Conservation (phyloP, 164 flowering plant genomes). For the Aristolochia contorta region DNA sequence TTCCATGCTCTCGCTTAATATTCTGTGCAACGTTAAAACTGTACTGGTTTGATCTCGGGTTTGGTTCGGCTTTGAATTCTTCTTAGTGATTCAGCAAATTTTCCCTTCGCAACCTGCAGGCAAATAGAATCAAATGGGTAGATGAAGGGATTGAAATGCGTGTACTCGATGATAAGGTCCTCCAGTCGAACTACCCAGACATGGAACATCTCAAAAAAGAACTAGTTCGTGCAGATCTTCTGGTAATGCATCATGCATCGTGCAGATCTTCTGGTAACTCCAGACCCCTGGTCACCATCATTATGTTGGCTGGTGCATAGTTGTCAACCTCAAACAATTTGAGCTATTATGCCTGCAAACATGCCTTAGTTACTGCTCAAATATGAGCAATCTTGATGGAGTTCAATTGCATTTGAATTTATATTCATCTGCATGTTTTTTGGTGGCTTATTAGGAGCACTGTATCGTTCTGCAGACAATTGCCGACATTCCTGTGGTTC, state of each 20-base stretch:
- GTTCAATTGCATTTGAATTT: neutral
- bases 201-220: slow-evolving; percentile 21
- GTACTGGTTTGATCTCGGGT: too few species aligned
- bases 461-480: slow-evolving; percentile 50
- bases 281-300: too few species aligned
- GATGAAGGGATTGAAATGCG: slow-evolving; percentile 76
- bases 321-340: too few species aligned
- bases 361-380: too few species aligned
- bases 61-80: too few species aligned
- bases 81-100: neutral
- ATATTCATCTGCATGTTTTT: neutral
- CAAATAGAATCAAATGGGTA: slow-evolving; percentile 76
- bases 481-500: slow-evolving; percentile 71
- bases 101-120: slow-evolving; percentile 29
- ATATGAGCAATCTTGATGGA: neutral
- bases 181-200: slow-evolving; percentile 16
- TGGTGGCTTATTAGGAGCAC: neutral
- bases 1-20: too few species aligned
- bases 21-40: too few species aligned
- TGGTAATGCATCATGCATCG: too few species aligned
- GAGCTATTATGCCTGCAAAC: too few species aligned
- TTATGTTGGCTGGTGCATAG: too few species aligned
- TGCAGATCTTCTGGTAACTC: too few species aligned
- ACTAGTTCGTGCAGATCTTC: slow-evolving; percentile 36
- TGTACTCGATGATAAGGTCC: slow-evolving; percentile 45